phyloP scores from a whole-genome alignment of 2,329 filamentous ascomycete genomes.

The Trichophyton benhamiae region DNA sequence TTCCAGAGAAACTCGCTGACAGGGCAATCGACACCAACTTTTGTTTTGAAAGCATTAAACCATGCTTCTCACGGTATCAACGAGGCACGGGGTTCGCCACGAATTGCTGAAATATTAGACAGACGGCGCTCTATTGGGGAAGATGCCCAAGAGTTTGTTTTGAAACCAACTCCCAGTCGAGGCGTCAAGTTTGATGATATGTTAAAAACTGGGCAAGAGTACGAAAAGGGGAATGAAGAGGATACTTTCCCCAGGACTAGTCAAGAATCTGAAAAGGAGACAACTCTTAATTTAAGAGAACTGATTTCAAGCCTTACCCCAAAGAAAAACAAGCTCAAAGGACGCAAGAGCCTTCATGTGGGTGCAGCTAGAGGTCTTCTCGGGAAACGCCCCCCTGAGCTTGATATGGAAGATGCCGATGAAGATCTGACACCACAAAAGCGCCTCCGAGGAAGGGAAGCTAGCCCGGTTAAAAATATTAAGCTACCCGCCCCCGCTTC shows the following conservation, averaged over 20 bases:
- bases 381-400: slow-evolving; percentile 60
- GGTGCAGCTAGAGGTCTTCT: slow-evolving; percentile 61
- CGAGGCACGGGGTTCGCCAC: slow-evolving; percentile 61
- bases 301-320: slow-evolving; percentile 69
- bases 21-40: slow-evolving; percentile 48
- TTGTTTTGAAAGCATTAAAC: slow-evolving; percentile 50
- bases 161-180: slow-evolving; percentile 32
- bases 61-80: slow-evolving; percentile 59
- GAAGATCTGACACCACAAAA: slow-evolving; percentile 52
- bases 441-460: slow-evolving; percentile 57
- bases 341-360: slow-evolving; percentile 64
- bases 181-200: slow-evolving; percentile 56
- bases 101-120: slow-evolving; percentile 58
- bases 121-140: slow-evolving; percentile 61
- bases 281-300: slow-evolving; percentile 56
- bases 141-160: slow-evolving; percentile 50
- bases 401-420: slow-evolving; percentile 51
- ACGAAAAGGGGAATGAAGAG: slow-evolving; percentile 51
- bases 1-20: slow-evolving; percentile 45
- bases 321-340: slow-evolving; percentile 54
- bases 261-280: slow-evolving; percentile 47
- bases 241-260: slow-evolving; percentile 33
- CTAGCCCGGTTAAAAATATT: slow-evolving; percentile 65
- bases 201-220: slow-evolving; percentile 47
- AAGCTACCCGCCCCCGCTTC: slow-evolving; percentile 56